phyloP scores from a whole-genome alignment of 176 grass and related monocot genomes.

The bread wheat (Triticum aestivum) region DNA sequence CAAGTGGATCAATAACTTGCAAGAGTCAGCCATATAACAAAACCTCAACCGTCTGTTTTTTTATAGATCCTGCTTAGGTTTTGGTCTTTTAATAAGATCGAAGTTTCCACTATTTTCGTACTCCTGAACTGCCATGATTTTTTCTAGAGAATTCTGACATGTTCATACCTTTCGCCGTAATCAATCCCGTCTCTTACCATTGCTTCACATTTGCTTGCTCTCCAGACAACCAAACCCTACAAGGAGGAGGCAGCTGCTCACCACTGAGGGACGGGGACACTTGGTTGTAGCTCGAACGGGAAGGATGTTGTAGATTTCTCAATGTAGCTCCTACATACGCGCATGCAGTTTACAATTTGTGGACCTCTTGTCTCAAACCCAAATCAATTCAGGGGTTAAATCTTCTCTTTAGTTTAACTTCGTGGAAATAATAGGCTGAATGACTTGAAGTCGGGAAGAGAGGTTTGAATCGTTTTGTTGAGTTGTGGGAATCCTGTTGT shows the following conservation, averaged over 20 bases:
- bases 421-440: conserved; percentile 12
- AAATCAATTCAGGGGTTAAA: not conserved
- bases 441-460: conserved; percentile 18
- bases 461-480: not conserved
- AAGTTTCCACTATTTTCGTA: conserved; percentile 9
- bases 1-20: not conserved
- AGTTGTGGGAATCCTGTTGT: not conserved
- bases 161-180: not conserved
- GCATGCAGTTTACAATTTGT: conserved; percentile 23
- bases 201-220: not conserved
- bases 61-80: not conserved
- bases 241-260: conserved; percentile 47
- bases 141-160: not conserved
- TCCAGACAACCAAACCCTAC: conserved; percentile 41
- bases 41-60: not conserved
- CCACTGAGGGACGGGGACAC: conserved; percentile 12
- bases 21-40: not conserved
- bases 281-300: not conserved
- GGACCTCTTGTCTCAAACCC: conserved; percentile 16
- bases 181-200: not conserved
- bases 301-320: conserved; percentile 1
- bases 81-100: not conserved
- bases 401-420: not conserved
- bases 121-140: not conserved
- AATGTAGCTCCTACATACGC: not conserved